Percentiles rank a stretch among this genome's conserved stretches.
phyloP scores from a whole-genome alignment of 352 stramenopile genomes.

The Phytophthora citrophthora region DNA sequence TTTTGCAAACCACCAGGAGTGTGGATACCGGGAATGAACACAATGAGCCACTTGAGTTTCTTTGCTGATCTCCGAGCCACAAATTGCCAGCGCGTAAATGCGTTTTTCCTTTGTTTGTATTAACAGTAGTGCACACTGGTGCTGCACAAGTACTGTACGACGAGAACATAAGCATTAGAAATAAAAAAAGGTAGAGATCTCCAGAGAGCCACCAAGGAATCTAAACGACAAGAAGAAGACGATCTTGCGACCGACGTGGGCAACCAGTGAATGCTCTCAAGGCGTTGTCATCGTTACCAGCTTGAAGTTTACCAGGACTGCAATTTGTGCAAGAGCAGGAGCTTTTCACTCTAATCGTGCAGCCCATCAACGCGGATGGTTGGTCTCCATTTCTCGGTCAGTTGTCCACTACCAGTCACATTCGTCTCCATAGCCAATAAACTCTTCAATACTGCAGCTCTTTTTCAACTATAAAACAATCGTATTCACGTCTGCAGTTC shows the following conservation, averaged over 20 bases:
- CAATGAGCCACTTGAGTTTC: too few species aligned
- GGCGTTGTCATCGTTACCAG: constrained; percentile 14
- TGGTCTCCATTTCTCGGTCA: constrained; percentile 9
- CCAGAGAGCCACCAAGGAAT: not conserved
- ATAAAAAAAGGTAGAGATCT: too few species aligned
- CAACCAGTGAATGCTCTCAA: constrained; percentile 20
- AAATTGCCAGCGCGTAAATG: too few species aligned
- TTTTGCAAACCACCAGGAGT: too few species aligned
- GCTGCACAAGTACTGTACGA: too few species aligned
- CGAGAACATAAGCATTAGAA: too few species aligned
- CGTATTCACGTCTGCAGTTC: not conserved
- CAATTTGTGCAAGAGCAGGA: constrained; percentile 22
- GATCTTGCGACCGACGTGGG: constrained; percentile 1
- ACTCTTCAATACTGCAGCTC: not conserved
- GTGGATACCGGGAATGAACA: too few species aligned
- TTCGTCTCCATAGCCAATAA: not conserved
- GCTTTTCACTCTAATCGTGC: constrained; percentile 25
- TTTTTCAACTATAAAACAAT: not conserved
- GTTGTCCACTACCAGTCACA: not conserved
- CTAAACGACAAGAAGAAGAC: constrained; percentile 8
- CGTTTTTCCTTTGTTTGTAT: too few species aligned
- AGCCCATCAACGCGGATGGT: constrained; percentile 22
- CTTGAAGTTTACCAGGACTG: constrained; percentile 30
- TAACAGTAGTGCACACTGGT: too few species aligned
- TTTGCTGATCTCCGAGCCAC: too few species aligned